Conservation (phyloP, 495 filamentous ascomycete genomes). For the Paragyromitra xinjiangensis region DNA sequence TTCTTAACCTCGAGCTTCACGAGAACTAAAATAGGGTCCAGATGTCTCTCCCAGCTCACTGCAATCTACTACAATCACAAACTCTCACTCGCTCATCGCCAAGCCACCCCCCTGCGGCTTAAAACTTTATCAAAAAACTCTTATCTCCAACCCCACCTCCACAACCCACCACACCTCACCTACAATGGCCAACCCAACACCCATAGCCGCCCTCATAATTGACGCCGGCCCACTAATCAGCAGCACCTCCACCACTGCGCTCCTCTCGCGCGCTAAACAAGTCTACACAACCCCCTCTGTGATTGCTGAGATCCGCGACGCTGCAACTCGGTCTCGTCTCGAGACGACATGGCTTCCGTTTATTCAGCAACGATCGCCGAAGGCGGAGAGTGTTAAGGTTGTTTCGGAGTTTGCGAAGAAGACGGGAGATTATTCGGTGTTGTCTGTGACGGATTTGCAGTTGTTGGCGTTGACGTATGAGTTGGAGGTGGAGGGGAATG, state of each 20-base stretch:
- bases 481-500: constrained; percentile 82
- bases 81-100: neutral
- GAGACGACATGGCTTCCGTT: constrained; percentile 87
- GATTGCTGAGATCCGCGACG: constrained; percentile 86
- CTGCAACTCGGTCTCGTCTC: constrained; percentile 78
- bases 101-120: constrained; percentile 7
- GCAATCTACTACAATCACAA: neutral
- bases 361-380: constrained; percentile 76
- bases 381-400: constrained; percentile 75
- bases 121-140: constrained; percentile 16
- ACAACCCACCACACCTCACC: constrained; percentile 3
- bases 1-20: too few relatives aligned
- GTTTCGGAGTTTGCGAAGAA: constrained; percentile 86
- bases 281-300: constrained; percentile 88
- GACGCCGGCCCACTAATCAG: constrained; percentile 93
- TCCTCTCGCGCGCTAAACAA: constrained; percentile 76
- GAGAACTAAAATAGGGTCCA: too few relatives aligned
- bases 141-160: constrained; percentile 29
- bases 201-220: constrained; percentile 83
- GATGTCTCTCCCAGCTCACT: too few relatives aligned
- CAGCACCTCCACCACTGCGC: constrained; percentile 59
- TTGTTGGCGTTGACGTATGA: constrained; percentile 92
- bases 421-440: constrained; percentile 86
- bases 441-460: constrained; percentile 87
- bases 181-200: constrained; percentile 65